Evolutionary conservation across 257 asterid genomes (phyloP).

Genomic region (Dorcoceras hygrometricum): DNA sequence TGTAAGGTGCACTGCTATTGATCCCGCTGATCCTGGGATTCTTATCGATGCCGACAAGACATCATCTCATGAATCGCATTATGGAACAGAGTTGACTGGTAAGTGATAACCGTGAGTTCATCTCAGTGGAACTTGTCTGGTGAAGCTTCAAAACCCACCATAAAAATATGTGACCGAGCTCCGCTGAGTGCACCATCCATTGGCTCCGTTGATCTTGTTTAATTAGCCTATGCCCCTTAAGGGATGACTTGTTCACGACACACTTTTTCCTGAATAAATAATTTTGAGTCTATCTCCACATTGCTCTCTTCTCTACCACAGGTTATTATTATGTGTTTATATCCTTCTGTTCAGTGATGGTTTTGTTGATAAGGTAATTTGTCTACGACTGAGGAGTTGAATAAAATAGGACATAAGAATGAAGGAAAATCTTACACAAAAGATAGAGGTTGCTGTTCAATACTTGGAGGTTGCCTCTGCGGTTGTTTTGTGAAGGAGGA

Average conservation of each 20-base stretch:
- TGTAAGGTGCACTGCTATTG: slow-evolving; percentile 88
- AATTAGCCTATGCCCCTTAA: not conserved
- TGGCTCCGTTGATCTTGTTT: not conserved
- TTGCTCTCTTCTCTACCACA: not conserved
- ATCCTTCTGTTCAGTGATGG: slow-evolving; percentile 23
- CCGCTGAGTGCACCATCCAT: not conserved
- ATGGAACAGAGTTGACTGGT: slow-evolving; percentile 69
- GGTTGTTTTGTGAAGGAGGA: slow-evolving; percentile 67
- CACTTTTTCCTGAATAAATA: not conserved
- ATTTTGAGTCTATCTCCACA: not conserved
- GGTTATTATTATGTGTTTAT: not conserved
- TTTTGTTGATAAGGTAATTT: slow-evolving; percentile 43
- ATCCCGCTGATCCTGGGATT: slow-evolving; percentile 97
- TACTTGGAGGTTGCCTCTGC: slow-evolving; percentile 64
- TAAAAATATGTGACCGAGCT: not conserved
- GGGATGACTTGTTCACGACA: not conserved
- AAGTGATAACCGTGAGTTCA: slow-evolving; percentile 24
- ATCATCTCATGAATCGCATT: slow-evolving; percentile 52
- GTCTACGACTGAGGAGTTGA: slow-evolving; percentile 57
- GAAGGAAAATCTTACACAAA: slow-evolving; percentile 45
- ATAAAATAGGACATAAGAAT: slow-evolving; percentile 47
- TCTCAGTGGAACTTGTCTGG: slow-evolving; percentile 10
- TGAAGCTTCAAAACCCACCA: not conserved
- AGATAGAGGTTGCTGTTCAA: slow-evolving; percentile 52
- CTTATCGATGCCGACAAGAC: slow-evolving; percentile 64